phyloP scores from a whole-genome alignment of 179 eudicot genomes.

The Actinidia chinensis region DNA sequence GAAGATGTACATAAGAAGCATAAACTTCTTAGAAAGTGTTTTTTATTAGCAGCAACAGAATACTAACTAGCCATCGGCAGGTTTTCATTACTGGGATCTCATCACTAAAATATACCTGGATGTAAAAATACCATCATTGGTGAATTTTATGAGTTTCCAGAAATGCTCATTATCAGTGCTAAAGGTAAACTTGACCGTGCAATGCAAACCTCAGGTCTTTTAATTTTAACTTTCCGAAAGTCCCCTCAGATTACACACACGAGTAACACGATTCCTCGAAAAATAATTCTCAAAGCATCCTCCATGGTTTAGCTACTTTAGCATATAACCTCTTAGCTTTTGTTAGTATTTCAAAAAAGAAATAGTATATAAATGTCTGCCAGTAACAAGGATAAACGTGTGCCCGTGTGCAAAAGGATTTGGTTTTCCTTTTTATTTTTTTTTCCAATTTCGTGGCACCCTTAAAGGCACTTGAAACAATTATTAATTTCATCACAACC shows the following conservation, averaged over 20 bases:
- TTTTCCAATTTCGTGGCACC: not conserved
- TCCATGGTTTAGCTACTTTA: conserved; percentile 86
- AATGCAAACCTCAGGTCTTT: conserved; percentile 65
- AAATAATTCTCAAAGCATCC: conserved; percentile 92
- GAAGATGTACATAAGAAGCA: conserved; percentile 71
- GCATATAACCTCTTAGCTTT: conserved; percentile 85
- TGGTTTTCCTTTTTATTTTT: not conserved
- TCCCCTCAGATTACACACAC: conserved; percentile 86
- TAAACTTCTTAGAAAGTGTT: too few species aligned
- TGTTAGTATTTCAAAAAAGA: conserved; percentile 24
- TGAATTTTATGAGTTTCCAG: conserved; percentile 4
- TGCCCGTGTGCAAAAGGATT: not conserved
- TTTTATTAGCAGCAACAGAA: conserved; percentile 71
- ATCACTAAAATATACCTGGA: conserved; percentile 84
- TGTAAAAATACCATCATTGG: conserved; percentile 17
- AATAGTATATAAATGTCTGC: not conserved
- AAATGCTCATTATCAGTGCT: not conserved
- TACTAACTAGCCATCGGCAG: conserved; percentile 87
- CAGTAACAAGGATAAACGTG: not conserved
- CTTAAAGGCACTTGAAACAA: not conserved
- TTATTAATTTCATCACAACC: conserved; percentile 40
- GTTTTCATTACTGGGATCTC: conserved; percentile 95
- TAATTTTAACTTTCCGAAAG: conserved; percentile 82
- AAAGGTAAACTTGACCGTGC: conserved; percentile 1
- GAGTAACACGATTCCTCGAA: conserved; percentile 77